Evolutionary conservation across 2,329 filamentous ascomycete genomes (phyloP).

Genomic region (Magnaporthales sp.): DNA sequence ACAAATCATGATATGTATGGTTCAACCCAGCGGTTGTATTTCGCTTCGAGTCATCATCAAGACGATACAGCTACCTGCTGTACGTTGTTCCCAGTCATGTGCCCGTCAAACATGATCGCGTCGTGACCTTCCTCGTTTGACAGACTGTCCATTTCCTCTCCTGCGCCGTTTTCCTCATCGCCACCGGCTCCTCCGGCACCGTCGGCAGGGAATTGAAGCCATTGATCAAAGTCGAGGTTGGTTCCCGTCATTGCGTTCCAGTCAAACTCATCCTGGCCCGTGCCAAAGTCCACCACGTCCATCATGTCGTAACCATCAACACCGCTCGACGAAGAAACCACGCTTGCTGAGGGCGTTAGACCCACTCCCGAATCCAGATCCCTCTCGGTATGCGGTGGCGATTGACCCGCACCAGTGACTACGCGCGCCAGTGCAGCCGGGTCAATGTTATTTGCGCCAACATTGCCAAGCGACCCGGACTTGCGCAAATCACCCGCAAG

Average conservation of each 20-base stretch:
- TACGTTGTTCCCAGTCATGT: background rate
- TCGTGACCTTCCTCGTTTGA: background rate
- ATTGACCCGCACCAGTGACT: conserved; percentile 25
- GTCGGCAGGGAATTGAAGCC: conserved; percentile 46
- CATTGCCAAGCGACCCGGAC: background rate
- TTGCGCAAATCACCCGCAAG: background rate
- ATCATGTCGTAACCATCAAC: conserved; percentile 18
- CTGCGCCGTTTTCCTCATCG: conserved; percentile 26
- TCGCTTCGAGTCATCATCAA: background rate
- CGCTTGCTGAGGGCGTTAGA: conserved; percentile 36
- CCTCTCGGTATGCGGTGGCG: conserved; percentile 34
- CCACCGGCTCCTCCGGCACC: conserved; percentile 24
- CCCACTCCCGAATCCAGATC: conserved; percentile 29
- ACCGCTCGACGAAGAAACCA: conserved; percentile 31
- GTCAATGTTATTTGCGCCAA: conserved; percentile 21
- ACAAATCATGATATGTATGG: background rate
- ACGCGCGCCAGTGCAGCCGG: conserved; percentile 25
- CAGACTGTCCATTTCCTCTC: conserved; percentile 8
- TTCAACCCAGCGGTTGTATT: background rate
- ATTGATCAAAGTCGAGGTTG: conserved; percentile 50
- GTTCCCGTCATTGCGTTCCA: conserved; percentile 42
- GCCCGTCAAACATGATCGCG: background rate
- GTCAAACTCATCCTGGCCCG: conserved; percentile 40
- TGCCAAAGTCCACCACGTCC: conserved; percentile 33
- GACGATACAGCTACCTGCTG: background rate